phyloP scores from a whole-genome alignment of 108 stramenopile genomes.

The Skeletonema marinoi region DNA sequence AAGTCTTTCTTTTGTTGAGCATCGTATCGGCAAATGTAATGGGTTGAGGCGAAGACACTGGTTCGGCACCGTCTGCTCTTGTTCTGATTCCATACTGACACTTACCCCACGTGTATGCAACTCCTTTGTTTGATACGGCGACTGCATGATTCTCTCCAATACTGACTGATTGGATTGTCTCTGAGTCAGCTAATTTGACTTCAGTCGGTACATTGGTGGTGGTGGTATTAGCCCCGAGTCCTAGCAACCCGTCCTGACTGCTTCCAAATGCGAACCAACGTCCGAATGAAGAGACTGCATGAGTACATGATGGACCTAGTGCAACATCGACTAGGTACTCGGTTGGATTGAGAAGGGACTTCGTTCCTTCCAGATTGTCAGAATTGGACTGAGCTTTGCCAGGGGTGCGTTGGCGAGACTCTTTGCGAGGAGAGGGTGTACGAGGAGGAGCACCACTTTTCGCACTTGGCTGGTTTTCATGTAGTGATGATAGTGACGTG shows the following conservation, averaged over 20 bases:
- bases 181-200: constrained; percentile 39
- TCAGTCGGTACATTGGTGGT: constrained; percentile 49
- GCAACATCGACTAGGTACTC: constrained; percentile 61
- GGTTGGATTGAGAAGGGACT: constrained; percentile 14
- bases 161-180: constrained; percentile 52
- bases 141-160: constrained; percentile 65
- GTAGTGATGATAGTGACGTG: constrained; percentile 10
- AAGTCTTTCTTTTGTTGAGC: constrained; percentile 21
- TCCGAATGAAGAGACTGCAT: constrained; percentile 68
- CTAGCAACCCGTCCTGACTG: constrained; percentile 75
- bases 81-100: constrained; percentile 10
- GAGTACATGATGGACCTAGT: constrained; percentile 70
- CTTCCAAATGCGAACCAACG: constrained; percentile 67
- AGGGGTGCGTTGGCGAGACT: not conserved
- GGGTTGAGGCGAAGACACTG: constrained; percentile 1
- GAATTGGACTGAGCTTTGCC: not conserved
- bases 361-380: constrained; percentile 2
- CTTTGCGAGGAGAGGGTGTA: constrained; percentile 2
- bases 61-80: not conserved
- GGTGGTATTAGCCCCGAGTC: constrained; percentile 42
- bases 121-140: constrained; percentile 49
- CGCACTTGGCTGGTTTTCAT: not conserved
- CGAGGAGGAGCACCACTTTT: constrained; percentile 16
- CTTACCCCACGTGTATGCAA: constrained; percentile 66
- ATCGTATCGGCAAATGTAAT: constrained; percentile 20